phyloP scores from a whole-genome alignment of 805 yeast species.

The Suhomyces kilbournensis region DNA sequence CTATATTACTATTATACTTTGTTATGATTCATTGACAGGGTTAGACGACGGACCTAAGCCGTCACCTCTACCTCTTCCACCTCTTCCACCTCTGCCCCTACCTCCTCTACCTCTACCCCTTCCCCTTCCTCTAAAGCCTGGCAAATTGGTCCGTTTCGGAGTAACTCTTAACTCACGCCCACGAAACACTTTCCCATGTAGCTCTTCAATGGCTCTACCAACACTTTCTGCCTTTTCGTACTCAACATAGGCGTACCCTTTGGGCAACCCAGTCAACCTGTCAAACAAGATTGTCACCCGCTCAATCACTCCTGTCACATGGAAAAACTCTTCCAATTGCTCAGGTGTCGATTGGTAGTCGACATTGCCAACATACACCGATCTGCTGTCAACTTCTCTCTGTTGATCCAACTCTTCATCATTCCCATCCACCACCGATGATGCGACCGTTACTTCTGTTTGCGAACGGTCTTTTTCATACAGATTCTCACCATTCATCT shows the following conservation, averaged over 20 bases:
- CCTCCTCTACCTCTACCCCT: conserved; percentile 21
- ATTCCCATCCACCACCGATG: background rate
- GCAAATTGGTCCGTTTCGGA: conserved; percentile 53
- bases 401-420: conserved; percentile 11
- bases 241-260: conserved; percentile 65
- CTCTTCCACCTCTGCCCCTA: conserved; percentile 28
- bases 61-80: conserved; percentile 11
- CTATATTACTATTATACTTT: background rate
- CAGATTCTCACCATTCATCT: background rate
- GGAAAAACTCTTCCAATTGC: conserved; percentile 47
- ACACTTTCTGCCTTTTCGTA: conserved; percentile 45
- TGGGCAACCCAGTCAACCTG: conserved; percentile 44
- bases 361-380: conserved; percentile 54
- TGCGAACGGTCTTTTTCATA: background rate
- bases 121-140: conserved; percentile 37
- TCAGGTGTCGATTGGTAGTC: conserved; percentile 49
- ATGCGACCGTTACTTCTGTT: background rate
- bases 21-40: background rate
- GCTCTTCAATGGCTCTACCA: conserved; percentile 41
- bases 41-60: background rate
- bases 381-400: conserved; percentile 48
- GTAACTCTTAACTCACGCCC: conserved; percentile 48
- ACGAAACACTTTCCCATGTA: conserved; percentile 42
- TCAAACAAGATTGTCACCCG: conserved; percentile 52
- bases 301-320: conserved; percentile 43